These are phyloP conservation scores for Lasiodiplodia hormozganensis DNA, from an alignment of 2,329 filamentous ascomycete species.

Conservation along the genomic window DNA sequence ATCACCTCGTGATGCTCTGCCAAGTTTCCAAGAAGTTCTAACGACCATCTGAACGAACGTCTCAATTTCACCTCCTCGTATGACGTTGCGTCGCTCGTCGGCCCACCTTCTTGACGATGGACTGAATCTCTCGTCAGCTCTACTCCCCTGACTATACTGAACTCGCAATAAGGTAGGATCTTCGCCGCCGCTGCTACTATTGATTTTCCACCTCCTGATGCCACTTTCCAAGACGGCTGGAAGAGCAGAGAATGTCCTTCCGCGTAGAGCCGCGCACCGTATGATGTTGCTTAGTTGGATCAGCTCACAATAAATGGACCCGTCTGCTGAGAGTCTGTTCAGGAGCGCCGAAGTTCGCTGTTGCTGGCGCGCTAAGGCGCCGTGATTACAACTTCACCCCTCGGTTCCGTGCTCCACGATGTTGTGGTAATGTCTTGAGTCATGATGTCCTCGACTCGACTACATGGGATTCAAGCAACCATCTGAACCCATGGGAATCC, in stretches of 20 bases:
- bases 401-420: not conserved
- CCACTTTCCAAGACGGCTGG: not conserved
- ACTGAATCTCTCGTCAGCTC: not conserved
- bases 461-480: not conserved
- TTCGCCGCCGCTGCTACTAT: not conserved
- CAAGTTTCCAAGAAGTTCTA: not conserved
- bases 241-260: not conserved
- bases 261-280: not conserved
- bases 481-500: not conserved
- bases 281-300: not conserved
- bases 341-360: not conserved
- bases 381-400: not conserved
- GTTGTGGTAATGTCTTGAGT: not conserved
- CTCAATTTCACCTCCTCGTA: not conserved
- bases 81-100: not conserved
- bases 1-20: not conserved
- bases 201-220: not conserved
- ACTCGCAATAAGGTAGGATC: not conserved
- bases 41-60: not conserved
- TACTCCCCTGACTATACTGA: not conserved
- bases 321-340: not conserved
- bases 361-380: not conserved
- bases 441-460: not conserved
- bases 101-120: not conserved
- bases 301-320: conserved; percentile 2